phyloP scores from a whole-genome alignment of 2,329 filamentous ascomycete genomes.

The Claviceps sp. region DNA sequence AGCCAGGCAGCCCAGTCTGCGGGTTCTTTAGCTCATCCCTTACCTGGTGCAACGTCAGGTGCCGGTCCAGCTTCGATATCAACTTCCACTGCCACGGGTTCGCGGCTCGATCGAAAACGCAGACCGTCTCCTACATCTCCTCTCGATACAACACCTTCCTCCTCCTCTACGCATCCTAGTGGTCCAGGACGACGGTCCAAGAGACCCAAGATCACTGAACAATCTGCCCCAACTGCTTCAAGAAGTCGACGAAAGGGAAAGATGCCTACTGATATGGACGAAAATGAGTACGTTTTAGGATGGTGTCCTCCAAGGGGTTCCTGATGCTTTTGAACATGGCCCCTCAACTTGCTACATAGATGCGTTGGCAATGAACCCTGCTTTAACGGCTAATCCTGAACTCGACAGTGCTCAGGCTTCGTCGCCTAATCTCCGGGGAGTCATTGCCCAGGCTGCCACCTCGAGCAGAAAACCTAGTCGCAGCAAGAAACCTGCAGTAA shows the following conservation, averaged over 20 bases:
- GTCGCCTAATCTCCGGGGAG: conserved; percentile 48
- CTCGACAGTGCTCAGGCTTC: conserved; percentile 23
- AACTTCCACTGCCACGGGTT: conserved; percentile 19
- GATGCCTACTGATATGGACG: conserved; percentile 55
- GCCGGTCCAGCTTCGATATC: conserved; percentile 4
- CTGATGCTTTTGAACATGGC: background rate
- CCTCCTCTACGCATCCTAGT: conserved; percentile 16
- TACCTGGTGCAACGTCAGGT: conserved; percentile 11
- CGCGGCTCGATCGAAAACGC: conserved; percentile 54
- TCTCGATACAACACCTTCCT: conserved; percentile 30
- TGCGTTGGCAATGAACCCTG: background rate
- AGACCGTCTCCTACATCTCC: conserved; percentile 42
- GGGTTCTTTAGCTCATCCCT: conserved; percentile 25
- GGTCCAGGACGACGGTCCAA: conserved; percentile 49
- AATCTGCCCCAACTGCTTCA: conserved; percentile 24
- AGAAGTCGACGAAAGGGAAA: conserved; percentile 48
- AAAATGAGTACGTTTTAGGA: conserved; percentile 42
- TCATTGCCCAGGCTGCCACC: conserved; percentile 42
- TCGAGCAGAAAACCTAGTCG: conserved; percentile 62
- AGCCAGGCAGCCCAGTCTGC: conserved; percentile 37
- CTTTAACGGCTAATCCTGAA: background rate
- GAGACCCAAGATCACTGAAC: conserved; percentile 51
- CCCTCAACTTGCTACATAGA: background rate
- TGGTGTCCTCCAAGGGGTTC: no score
- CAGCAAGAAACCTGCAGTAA: conserved; percentile 49